Conservation (phyloP, 2,329 filamentous ascomycete genomes). For the Cercospora sp. region DNA sequence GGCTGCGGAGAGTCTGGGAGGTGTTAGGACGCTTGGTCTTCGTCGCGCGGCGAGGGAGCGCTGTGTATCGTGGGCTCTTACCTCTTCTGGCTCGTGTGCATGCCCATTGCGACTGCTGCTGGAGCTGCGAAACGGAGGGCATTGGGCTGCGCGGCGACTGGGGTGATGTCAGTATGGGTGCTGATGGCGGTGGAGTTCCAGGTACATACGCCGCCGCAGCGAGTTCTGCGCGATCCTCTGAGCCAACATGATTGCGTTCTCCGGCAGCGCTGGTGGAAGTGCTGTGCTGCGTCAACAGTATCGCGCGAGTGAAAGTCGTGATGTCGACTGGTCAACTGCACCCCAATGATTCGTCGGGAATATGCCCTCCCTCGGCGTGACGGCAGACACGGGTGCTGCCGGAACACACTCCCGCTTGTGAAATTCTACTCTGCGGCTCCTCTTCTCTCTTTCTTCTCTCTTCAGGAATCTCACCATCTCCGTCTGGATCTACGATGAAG, state of each 20-base stretch:
- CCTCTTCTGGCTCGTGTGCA: constrained; percentile 47
- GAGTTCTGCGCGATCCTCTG: constrained; percentile 48
- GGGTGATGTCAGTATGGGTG: constrained; percentile 22
- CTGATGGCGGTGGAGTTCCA: neutral
- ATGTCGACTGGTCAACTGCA: constrained; percentile 23
- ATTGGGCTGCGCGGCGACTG: constrained; percentile 49
- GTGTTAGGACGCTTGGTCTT: too few species aligned
- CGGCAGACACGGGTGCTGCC: neutral
- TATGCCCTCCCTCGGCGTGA: constrained; percentile 1
- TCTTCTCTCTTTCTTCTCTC: constrained; percentile 21
- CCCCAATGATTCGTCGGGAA: neutral
- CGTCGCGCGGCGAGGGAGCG: too few species aligned
- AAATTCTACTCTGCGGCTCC: constrained; percentile 6
- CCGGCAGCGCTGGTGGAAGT: constrained; percentile 18
- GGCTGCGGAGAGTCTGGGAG: constrained; percentile 38
- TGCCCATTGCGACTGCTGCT: constrained; percentile 44
- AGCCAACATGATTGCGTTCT: constrained; percentile 44
- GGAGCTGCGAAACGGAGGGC: constrained; percentile 49
- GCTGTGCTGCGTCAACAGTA: neutral
- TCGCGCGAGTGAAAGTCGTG: constrained; percentile 32
- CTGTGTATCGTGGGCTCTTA: too few species aligned
- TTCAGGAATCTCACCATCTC: constrained; percentile 34
- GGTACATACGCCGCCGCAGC: constrained; percentile 37
- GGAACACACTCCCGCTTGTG: neutral
- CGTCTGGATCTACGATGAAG: constrained; percentile 39